Base-by-base conservation (phyloP, 345 rosid genomes). In the Aquilaria malaccensis region DNA sequence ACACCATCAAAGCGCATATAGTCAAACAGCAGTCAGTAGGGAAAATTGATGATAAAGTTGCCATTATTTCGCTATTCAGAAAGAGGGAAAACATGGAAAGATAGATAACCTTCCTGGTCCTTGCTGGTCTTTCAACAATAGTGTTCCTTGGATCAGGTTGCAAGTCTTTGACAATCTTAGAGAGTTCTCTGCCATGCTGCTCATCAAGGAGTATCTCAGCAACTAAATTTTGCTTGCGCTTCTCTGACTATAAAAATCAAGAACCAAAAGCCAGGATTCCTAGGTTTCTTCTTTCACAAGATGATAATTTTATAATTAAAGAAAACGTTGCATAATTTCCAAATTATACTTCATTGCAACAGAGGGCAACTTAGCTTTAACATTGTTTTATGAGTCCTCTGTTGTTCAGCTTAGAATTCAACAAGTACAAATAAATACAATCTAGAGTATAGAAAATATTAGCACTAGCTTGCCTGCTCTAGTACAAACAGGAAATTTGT, bases 121-220 rank as follows among this genome's bases (percentile, higher is more conserved):
- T 62, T 1, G 30, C 2, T 7, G 86, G 84, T 60, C 70, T 85
- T 56, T 80, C 89, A 7, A 47, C 73, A 57, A 60, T 71, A 49
- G 66, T 60, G 58, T 69, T 64, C 65, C 80, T 76, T 50, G 80
- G 60, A 56, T 79, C 90, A 76, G 80, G 78, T 61, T 72, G 80
- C 61, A 93, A 59, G 51, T 84, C 91, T 55, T 81, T 81, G 63
- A 81, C 83, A 66, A 75, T 75, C 68, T 76, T 72, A 41, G 90
- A 81, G 57, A 87, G 81, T 52, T 85, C 92, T 77, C 70, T 77
- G 65, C 84, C 79, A 50, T 56, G 83, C 62, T 83, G 77, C 77
- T 87, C 84, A 74, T 89, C 94, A 77, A 82, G 63, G 74, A 87
- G 37, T 47, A 85, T 71, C 75, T 89, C 87, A 69, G 83, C 78